These are phyloP conservation scores for Nemania sp. DNA, from an alignment of 2,329 filamentous ascomycete genomes.

Conservation along the genomic window DNA sequence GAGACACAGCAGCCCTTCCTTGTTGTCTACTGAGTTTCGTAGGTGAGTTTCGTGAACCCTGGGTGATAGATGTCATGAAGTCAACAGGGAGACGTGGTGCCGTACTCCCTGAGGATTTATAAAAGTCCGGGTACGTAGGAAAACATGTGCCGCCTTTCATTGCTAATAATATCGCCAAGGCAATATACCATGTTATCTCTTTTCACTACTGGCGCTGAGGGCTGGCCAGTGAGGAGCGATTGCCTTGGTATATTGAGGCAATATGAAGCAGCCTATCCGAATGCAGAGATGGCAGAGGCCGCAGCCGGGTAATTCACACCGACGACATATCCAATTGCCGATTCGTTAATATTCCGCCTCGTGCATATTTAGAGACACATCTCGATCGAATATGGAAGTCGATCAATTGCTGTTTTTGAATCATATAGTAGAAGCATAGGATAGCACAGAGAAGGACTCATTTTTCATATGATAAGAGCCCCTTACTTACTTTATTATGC, in stretches of 20 bases:
- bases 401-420: background rate
- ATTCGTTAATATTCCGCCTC: background rate
- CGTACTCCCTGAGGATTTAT: background rate
- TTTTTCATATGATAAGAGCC: background rate
- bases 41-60: background rate
- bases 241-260: slow-evolving; percentile 11
- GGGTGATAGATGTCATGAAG: background rate
- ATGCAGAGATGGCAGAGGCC: background rate
- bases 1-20: background rate
- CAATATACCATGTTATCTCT: slow-evolving; percentile 17
- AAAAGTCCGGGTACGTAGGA: background rate
- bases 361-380: slow-evolving; percentile 10
- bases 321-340: slow-evolving; percentile 27
- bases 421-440: background rate
- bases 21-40: background rate
- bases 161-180: slow-evolving; percentile 17
- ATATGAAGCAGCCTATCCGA: slow-evolving; percentile 33
- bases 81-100: background rate
- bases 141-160: slow-evolving; percentile 25
- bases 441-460: background rate
- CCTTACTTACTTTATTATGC: too few species aligned
- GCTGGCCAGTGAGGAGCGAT: background rate
- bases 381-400: background rate
- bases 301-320: slow-evolving; percentile 30
- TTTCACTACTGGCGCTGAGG: background rate